A percentile compares a stretch with the other conserved stretches of the same genome.
Evolutionary conservation across 257 asterid genomes (phyloP).

Genomic region (Gynochthodes officinalis): DNA sequence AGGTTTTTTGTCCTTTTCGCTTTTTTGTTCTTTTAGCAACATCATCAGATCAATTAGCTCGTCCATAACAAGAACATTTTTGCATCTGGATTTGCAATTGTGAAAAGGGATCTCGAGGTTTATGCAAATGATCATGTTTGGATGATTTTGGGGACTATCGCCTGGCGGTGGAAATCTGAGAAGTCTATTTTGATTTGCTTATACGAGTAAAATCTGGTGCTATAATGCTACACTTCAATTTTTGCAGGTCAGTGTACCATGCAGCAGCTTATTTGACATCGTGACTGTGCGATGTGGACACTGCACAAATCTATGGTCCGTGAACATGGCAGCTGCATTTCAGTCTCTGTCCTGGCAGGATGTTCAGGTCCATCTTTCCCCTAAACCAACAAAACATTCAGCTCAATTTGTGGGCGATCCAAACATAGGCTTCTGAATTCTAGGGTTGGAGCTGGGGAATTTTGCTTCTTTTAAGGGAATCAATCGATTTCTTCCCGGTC

Average conservation of each 20-base stretch:
- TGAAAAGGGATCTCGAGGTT: constrained; percentile 7
- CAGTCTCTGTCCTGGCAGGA: constrained; percentile 54
- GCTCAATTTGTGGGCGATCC: constrained; percentile 56
- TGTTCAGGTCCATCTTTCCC: constrained; percentile 38
- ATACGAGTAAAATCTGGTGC: no score
- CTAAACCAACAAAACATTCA: constrained; percentile 16
- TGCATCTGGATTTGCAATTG: not conserved
- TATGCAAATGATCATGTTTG: not conserved
- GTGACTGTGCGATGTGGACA: constrained; percentile 97
- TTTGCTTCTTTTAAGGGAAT: constrained; percentile 57
- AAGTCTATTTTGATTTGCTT: not conserved
- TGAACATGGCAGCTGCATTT: constrained; percentile 86
- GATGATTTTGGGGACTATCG: not conserved
- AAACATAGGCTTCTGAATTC: constrained; percentile 43
- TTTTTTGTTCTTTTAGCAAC: no score
- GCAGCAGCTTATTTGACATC: constrained; percentile 66
- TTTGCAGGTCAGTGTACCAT: constrained; percentile 88
- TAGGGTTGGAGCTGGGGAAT: constrained; percentile 34
- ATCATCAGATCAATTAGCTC: no score
- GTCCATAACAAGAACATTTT: not conserved
- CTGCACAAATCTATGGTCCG: constrained; percentile 81
- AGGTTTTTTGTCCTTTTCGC: not conserved
- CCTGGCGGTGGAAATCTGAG: not conserved
- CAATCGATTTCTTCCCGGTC: constrained; percentile 12
- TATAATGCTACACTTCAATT: constrained; percentile 1